These are phyloP conservation scores for Pyrenula aspistea DNA, from an alignment of 495 filamentous ascomycete genomes.

Conservation along the genomic window DNA sequence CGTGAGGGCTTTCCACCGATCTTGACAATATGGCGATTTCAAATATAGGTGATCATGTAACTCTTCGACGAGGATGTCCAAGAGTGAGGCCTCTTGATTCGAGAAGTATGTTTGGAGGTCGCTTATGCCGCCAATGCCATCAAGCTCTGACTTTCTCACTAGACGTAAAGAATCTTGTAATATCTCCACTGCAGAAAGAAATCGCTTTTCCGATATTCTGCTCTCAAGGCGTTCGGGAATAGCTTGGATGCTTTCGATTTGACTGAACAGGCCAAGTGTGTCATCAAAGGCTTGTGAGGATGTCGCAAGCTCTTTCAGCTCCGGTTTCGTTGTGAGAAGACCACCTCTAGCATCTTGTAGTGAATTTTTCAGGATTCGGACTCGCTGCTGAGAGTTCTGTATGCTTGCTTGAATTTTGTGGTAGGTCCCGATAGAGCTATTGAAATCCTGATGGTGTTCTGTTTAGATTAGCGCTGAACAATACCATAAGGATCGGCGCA, in stretches of 20 bases:
- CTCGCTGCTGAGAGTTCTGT: conserved; percentile 71
- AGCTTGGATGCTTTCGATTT: conserved; percentile 80
- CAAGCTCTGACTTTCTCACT: conserved; percentile 76
- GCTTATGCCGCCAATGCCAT: conserved; percentile 77
- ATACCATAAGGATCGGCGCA: conserved; percentile 1
- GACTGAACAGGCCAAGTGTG: conserved; percentile 70
- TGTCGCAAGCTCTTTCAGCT: conserved; percentile 74
- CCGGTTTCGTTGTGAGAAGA: conserved; percentile 77
- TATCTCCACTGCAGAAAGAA: conserved; percentile 82
- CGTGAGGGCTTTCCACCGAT: conserved; percentile 67
- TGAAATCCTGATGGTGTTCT: conserved; percentile 98
- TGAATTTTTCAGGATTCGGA: conserved; percentile 70
- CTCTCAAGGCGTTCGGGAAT: conserved; percentile 89
- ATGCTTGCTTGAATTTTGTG: conserved; percentile 97
- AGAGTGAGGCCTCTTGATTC: conserved; percentile 84
- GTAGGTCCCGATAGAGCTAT: conserved; percentile 96
- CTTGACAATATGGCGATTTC: conserved; percentile 91
- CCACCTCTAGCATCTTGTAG: conserved; percentile 71
- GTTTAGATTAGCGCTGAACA: conserved; percentile 1
- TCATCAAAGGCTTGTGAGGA: conserved; percentile 86
- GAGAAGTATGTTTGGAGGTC: conserved; percentile 80
- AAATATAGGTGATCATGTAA: conserved; percentile 95
- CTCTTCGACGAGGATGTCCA: conserved; percentile 92
- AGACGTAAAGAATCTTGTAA: conserved; percentile 75
- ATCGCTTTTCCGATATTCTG: conserved; percentile 89